Conservation (phyloP, 2,329 filamentous ascomycete genomes). For the Aspergillus pseudoviridinutans region DNA sequence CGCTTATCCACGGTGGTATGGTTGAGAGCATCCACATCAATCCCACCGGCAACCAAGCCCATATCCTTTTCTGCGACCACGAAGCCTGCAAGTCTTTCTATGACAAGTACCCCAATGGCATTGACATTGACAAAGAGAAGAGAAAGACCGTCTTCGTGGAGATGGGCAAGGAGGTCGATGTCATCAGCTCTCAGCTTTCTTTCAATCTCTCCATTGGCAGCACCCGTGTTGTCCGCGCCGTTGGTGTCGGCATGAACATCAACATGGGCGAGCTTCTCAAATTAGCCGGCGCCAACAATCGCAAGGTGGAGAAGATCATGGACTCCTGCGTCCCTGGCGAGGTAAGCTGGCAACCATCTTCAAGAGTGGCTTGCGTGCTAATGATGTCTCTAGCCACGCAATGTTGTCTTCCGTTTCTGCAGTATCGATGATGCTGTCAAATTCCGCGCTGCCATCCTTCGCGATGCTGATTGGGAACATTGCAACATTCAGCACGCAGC, state of each 20-base stretch:
- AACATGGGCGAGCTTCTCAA: constrained; percentile 33
- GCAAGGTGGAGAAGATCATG: constrained; percentile 45
- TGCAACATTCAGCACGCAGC: constrained; percentile 41
- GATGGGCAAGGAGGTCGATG: constrained; percentile 37
- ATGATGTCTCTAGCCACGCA: constrained; percentile 31
- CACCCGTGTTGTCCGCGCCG: constrained; percentile 45
- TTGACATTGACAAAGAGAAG: constrained; percentile 29
- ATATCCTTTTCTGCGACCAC: constrained; percentile 34
- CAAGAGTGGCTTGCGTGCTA: constrained; percentile 1
- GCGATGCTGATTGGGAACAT: constrained; percentile 44
- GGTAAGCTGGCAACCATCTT: constrained; percentile 29
- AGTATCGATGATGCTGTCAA: constrained; percentile 44
- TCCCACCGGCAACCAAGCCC: constrained; percentile 20
- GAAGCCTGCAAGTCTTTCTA: constrained; percentile 34
- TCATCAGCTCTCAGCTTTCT: constrained; percentile 39
- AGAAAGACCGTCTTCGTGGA: constrained; percentile 33
- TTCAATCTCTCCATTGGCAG: constrained; percentile 38
- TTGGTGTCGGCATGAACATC: constrained; percentile 40
- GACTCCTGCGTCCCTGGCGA: constrained; percentile 37
- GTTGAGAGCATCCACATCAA: constrained; percentile 31
- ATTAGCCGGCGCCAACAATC: constrained; percentile 36
- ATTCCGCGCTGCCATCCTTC: constrained; percentile 40
- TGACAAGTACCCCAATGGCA: constrained; percentile 34
- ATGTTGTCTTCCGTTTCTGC: constrained; percentile 47
- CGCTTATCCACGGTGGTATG: constrained; percentile 36